Base-by-base conservation (phyloP, 768 basidiomycete species). In the Kwoniella sp. region DNA sequence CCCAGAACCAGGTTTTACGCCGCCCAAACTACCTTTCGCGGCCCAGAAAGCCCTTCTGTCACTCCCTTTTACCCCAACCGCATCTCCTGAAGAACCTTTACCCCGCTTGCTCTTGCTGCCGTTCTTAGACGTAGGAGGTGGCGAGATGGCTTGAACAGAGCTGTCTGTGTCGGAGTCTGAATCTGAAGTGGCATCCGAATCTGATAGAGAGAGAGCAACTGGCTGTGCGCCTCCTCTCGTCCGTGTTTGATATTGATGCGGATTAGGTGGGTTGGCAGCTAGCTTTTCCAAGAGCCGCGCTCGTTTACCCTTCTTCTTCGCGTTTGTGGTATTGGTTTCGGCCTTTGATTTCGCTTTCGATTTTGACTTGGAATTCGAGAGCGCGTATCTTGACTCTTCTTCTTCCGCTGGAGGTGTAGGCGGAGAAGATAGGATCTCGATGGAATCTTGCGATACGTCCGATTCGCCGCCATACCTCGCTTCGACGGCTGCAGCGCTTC, bases 11-110 rank as follows among this genome's bases (percentile, higher is more conserved):
- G 40, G 8, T 54, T 57, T 19, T n/a, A 63, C 46, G 29, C 30
- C 27, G 37, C 57, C 53, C 15, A 36, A 40, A 24, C 50, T 47
- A 49, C 63, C 72, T 59, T 73, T 73, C 19, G 69, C 54, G 7
- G 64, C 64, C 72, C 72, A 73, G 48, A 73, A 73, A 17, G 67
- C 72, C 30, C 63, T 59, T 58, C 60, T 73, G 15, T 73, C 64
- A 46, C 60, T 70, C 2, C 56, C 51, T 13, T 62, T 65, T 10
- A 37, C 50, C 8, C 30, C 29, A 24, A 22, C 50, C 17, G 8
- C 40, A 6, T 44, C 40, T 44, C 17, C 17, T 3, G 40, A 44
- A 9, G 40, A 44, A 19, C 40, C 40, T 6, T 10, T 21, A 9
- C 27, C 2, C 12, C 26, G 8, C 52, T 33, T 53, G 27, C 2